Base-by-base conservation (phyloP, 2,329 filamentous ascomycete species). In the Diaporthe helianthi region DNA sequence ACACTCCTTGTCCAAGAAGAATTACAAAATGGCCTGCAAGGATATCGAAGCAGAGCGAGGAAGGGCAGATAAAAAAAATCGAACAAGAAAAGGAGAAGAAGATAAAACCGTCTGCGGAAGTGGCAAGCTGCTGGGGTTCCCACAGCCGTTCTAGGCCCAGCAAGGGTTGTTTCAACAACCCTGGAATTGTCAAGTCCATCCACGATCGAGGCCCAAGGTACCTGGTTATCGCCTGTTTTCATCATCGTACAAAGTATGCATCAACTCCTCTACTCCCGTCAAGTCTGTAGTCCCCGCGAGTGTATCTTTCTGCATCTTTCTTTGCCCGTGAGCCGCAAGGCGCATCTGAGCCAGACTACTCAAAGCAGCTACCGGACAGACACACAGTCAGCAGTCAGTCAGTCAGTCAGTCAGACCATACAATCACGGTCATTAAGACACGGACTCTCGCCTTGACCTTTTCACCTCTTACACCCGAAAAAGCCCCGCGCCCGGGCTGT, bases 91-190 rank as follows among this genome's bases (percentile, higher is more conserved):
- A 24, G 4, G 3, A 53, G 1, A 15, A 22, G 8, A 47, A 19
- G 33, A 63, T 49, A 63, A 6, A 33, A 19, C n/a, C 15, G 26
- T 31, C 58, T 49, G 38, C 19, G 15, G 12, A 26, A 49, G 41
- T 24, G 15, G 13, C 44, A 63, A 49, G 58, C 44, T 63, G 26
- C 58, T 22, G 47, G 58, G 58, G 44, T 46, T 63, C 22, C 41
- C 29, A 36, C 26, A 22, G 58, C 26, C 31, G 58, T 63, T 24
- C 58, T 24, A 49, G 58, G 29, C 41, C 58, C 22, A 36, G n/a
- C 58, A 49, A 63, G 58, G 58, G 29, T 63, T 63, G 58, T 44
- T 63, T 49, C 58, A 63, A 49, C 58, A 49, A 49, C 58, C 58
- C 49, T 63, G 41, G 58, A 63, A 63, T 63, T 13, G 44, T 36